Base-by-base conservation (phyloP, 352 stramenopile species). In the Phytophthora sp. region DNA sequence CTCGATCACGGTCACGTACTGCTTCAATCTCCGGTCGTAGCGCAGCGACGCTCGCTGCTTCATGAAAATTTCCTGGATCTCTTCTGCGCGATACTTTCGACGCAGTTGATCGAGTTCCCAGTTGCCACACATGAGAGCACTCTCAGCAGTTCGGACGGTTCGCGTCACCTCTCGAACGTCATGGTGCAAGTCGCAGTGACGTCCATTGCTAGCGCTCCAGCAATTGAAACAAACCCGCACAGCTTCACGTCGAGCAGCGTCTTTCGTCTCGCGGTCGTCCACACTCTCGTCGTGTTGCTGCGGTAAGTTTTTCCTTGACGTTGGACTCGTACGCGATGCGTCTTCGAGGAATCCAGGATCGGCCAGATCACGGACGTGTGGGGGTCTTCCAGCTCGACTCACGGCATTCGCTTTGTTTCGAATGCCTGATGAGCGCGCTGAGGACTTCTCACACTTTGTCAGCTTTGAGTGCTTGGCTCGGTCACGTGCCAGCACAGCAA, bases 21-120 rank as follows among this genome's bases (percentile, higher is more conserved):
- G 69, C 61, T 98, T 96, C 7, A 90, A 67, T 21, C 84, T 69
- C 39, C 81, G 82, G 56, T 98, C 89, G 52, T 95, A 98, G 7
- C 90, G 81, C 15, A 98, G 65, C 16, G 86, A 96, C 1, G 86
- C 88, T 15, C 81, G 93, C 27, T 92, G 79, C 52, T 94, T 91
- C 74, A 92, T 86, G 30, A 98, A 98, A 15, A 98, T 79, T 64
- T 98, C 91, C 59, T 98, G 92, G 41, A 98, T 96, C 70, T 98
- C 90, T 57, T 97, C 90, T 1, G 90, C 80, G 8, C 90, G 82
- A 45, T 96, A 94, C 63, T 94, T 94, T 23, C 88, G 80, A 6
- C 85, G 75, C 7, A 97, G 57, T 31, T 96, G 90, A 30, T 94
- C 88, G 2, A 98, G 73, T 50, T 97, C 84, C 92, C 91, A 98